Conservation (phyloP, 345 rosid species). For the Salix brachista region DNA sequence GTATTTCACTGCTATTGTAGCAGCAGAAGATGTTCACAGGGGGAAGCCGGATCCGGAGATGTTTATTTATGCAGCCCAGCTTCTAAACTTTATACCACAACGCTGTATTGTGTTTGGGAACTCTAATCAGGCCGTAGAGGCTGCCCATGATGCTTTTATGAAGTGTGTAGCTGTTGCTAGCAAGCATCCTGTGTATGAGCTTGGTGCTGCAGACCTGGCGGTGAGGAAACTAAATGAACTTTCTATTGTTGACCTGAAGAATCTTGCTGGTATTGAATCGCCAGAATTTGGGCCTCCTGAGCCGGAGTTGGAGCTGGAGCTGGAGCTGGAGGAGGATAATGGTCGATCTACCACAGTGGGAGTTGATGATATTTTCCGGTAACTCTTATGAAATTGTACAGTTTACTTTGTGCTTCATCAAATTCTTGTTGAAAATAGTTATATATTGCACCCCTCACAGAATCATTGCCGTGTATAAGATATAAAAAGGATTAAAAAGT, state of each 20-base stretch:
- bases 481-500: not conserved
- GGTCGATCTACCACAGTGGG: conserved; percentile 38
- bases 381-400: conserved; percentile 47
- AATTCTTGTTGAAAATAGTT: conserved; percentile 26
- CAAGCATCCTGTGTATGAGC: conserved; percentile 87
- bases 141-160: conserved; percentile 90
- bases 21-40: conserved; percentile 85
- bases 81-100: conserved; percentile 78
- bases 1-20: conserved; percentile 64
- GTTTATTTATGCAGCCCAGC: conserved; percentile 82
- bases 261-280: conserved; percentile 73
- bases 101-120: conserved; percentile 96
- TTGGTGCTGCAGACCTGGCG: conserved; percentile 89
- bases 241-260: conserved; percentile 84
- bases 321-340: conserved; percentile 62
- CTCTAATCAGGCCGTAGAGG: conserved; percentile 88
- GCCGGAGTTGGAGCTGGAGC: conserved; percentile 67
- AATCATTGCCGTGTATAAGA: conserved; percentile 19
- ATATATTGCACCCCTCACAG: not conserved
- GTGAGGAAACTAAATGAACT: conserved; percentile 77
- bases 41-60: conserved; percentile 98
- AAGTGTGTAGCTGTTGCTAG: conserved; percentile 97
- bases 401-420: conserved; percentile 29
- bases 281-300: conserved; percentile 58
- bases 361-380: conserved; percentile 76